These are phyloP conservation scores for Oryza brachyantha DNA, from an alignment of 176 grass and related monocot genomes.

Conservation along the genomic window DNA sequence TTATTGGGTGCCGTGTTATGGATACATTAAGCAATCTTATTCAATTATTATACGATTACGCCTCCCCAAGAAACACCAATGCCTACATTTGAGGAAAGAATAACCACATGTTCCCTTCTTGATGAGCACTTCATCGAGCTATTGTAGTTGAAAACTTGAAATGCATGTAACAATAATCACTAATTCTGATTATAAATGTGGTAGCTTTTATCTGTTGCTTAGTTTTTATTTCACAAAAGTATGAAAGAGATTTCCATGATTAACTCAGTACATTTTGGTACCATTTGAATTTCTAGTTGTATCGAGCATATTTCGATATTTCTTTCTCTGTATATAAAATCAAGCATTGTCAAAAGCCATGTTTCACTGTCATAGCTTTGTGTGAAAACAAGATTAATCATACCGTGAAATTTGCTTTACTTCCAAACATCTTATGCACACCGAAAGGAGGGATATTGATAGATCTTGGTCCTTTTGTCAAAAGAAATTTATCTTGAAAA, in stretches of 20 bases:
- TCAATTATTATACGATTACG: conserved; percentile 38
- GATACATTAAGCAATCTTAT: conserved; percentile 41
- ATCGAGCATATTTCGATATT: not conserved
- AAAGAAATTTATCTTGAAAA: conserved; percentile 36
- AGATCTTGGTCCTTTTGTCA: conserved; percentile 26
- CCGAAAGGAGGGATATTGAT: conserved; percentile 43
- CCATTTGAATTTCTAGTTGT: conserved; percentile 4
- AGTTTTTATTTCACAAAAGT: not conserved
- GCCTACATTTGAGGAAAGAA: conserved; percentile 46
- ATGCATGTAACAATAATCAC: not conserved
- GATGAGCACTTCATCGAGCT: conserved; percentile 38
- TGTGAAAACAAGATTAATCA: conserved; percentile 28
- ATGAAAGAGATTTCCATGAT: not conserved
- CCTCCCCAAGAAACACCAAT: conserved; percentile 27
- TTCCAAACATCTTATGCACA: conserved; percentile 27
- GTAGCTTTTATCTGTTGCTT: not conserved
- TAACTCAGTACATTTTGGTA: conserved; percentile 22
- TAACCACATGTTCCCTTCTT: conserved; percentile 51
- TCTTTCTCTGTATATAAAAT: not conserved
- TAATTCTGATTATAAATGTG: not conserved
- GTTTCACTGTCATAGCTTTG: not conserved
- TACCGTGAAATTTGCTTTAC: not conserved
- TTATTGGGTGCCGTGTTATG: conserved; percentile 26
- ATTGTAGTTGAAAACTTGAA: conserved; percentile 31
- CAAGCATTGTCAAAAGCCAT: conserved; percentile 2